Evolutionary conservation across 1,284 basidiomycete genomes (phyloP).

Genomic region (Ceratobasidium sp.): DNA sequence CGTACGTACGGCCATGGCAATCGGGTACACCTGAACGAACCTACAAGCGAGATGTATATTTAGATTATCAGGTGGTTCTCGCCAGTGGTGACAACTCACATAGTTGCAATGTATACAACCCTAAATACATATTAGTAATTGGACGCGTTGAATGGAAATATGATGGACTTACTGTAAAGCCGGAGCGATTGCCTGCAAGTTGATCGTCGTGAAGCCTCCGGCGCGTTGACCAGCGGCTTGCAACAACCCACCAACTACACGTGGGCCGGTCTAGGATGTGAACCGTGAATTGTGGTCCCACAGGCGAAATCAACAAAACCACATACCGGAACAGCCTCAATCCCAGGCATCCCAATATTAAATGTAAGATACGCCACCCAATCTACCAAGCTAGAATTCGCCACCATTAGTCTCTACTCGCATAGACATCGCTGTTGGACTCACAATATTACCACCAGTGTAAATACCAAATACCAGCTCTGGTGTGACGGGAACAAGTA

Average conservation of each 20-base stretch:
- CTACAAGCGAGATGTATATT: not conserved
- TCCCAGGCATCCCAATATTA: constrained; percentile 23
- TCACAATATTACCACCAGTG: constrained; percentile 23
- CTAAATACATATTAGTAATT: not conserved
- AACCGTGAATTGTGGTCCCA: no score
- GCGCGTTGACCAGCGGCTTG: constrained; percentile 36
- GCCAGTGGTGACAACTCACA: not conserved
- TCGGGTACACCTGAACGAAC: constrained; percentile 39
- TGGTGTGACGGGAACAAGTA: constrained; percentile 37
- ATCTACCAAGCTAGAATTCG: constrained; percentile 20
- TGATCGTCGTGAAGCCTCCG: constrained; percentile 36
- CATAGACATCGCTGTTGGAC: not conserved
- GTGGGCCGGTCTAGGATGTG: not conserved
- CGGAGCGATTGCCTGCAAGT: constrained; percentile 32
- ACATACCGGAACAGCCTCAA: constrained; percentile 30
- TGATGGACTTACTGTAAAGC: constrained; percentile 28
- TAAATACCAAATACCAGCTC: constrained; percentile 36
- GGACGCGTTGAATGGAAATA: not conserved
- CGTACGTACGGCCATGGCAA: constrained; percentile 37
- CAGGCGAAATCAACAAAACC: not conserved
- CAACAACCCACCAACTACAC: constrained; percentile 25
- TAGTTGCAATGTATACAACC: constrained; percentile 37
- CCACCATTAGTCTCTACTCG: not conserved
- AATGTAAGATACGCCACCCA: constrained; percentile 36
- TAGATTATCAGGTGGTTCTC: not conserved